Percentiles rank a stretch among this genome's conserved stretches.
These are phyloP conservation scores for Styphnolobium japonicum DNA, from an alignment of 306 rosid species.

Conservation along the genomic window DNA sequence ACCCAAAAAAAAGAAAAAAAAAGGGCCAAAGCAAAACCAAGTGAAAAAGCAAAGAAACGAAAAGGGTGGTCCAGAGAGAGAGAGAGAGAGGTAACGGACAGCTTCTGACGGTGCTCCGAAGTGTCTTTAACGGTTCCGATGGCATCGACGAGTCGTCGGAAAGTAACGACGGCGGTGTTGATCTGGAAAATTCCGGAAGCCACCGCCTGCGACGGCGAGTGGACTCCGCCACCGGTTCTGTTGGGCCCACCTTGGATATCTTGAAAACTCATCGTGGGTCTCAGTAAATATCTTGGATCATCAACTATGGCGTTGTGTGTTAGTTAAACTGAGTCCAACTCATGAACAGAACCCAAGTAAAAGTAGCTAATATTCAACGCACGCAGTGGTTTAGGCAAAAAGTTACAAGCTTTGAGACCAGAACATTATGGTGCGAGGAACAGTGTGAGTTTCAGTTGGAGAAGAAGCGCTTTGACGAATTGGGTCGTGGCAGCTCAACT, in stretches of 20 bases:
- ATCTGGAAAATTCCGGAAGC: slow-evolving; percentile 83
- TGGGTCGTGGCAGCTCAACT: slow-evolving; percentile 15
- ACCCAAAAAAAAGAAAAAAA: background rate
- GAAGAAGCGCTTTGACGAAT: background rate
- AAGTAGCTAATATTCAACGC: background rate
- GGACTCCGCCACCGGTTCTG: slow-evolving; percentile 13
- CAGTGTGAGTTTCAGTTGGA: background rate
- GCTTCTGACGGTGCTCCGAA: slow-evolving; percentile 64
- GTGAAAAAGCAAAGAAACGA: background rate
- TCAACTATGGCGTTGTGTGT: background rate
- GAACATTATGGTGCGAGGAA: no score
- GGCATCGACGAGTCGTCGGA: slow-evolving; percentile 70
- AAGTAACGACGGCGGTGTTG: slow-evolving; percentile 70
- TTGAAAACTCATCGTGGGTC: slow-evolving; percentile 61
- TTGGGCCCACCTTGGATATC: slow-evolving; percentile 42
- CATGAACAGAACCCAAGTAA: background rate
- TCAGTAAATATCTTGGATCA: background rate
- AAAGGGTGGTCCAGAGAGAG: background rate
- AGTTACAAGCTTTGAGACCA: background rate
- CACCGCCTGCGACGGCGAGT: slow-evolving; percentile 57
- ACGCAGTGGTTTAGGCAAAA: background rate
- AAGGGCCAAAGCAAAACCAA: background rate
- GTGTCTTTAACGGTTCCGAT: slow-evolving; percentile 76
- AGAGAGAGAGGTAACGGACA: slow-evolving; percentile 31
- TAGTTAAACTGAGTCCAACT: background rate